A percentile compares a stretch with the other conserved stretches of the same genome.
Evolutionary conservation across 495 filamentous ascomycete genomes (phyloP).

Genomic region (Chaetomium fimeti): DNA sequence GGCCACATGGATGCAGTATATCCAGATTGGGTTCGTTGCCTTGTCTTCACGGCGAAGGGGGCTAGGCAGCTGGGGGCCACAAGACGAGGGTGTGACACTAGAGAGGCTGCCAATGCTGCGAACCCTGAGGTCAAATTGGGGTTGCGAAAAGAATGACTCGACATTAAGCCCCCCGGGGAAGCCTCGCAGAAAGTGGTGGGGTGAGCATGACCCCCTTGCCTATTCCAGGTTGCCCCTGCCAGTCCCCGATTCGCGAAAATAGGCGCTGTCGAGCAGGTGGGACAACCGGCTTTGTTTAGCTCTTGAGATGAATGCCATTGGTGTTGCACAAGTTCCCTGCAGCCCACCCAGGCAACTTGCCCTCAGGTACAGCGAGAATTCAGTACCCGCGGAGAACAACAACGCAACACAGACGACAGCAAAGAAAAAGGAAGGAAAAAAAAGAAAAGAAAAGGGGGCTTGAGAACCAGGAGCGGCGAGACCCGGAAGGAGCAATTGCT

Average conservation of each 20-base stretch:
- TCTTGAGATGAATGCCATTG: slow-evolving; percentile 13
- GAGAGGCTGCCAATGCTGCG: slow-evolving; percentile 4
- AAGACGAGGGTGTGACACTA: neutral
- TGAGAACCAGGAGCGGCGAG: neutral
- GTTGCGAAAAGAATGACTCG: slow-evolving; percentile 14
- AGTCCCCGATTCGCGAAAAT: neutral
- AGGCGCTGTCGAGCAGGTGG: slow-evolving; percentile 11
- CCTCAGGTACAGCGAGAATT: neutral
- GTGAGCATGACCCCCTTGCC: slow-evolving; percentile 9
- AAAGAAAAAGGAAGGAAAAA: neutral
- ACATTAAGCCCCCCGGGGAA: slow-evolving; percentile 15
- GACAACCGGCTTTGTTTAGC: slow-evolving; percentile 1
- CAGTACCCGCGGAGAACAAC: neutral
- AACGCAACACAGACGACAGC: no score
- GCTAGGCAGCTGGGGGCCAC: slow-evolving; percentile 19
- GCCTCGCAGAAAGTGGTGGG: slow-evolving; percentile 15
- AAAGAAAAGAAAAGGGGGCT: neutral
- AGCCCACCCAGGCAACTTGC: slow-evolving; percentile 6
- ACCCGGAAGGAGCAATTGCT: neutral
- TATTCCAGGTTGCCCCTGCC: neutral
- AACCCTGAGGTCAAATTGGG: neutral
- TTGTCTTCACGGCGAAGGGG: slow-evolving; percentile 9
- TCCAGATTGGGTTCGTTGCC: slow-evolving; percentile 8
- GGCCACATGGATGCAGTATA: neutral
- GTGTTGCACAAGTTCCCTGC: slow-evolving; percentile 30